Evolutionary conservation across 1,284 basidiomycete genomes (phyloP).

Genomic region (Apiotrichum domesticum): DNA sequence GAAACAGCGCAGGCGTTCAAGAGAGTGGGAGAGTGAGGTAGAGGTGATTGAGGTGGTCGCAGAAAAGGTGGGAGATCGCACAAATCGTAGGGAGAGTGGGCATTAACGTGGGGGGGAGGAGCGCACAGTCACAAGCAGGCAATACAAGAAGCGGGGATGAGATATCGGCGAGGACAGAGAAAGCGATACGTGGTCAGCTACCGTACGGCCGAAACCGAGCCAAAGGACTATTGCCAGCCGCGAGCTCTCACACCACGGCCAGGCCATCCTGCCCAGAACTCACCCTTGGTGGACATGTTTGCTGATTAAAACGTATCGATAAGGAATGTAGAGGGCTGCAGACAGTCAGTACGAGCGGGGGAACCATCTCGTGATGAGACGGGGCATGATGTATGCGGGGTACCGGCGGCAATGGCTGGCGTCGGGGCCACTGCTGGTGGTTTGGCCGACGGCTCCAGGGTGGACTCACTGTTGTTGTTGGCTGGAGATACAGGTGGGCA

Average conservation of each 20-base stretch:
- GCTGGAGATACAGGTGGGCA: neutral
- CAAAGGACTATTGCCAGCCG: too few species aligned
- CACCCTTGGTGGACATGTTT: slow-evolving; percentile 47
- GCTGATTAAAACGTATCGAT: slow-evolving; percentile 4
- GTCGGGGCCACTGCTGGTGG: neutral
- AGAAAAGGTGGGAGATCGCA: too few species aligned
- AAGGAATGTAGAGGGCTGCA: slow-evolving; percentile 5
- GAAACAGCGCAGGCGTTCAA: too few species aligned
- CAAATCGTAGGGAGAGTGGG: too few species aligned
- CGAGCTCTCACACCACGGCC: too few species aligned
- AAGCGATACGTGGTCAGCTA: too few species aligned
- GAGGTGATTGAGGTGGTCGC: neutral
- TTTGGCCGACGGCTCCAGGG: neutral
- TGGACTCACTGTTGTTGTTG: neutral
- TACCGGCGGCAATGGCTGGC: neutral
- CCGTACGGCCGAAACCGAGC: too few species aligned
- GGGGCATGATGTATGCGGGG: neutral
- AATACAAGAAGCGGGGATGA: too few species aligned
- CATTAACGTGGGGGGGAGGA: too few species aligned
- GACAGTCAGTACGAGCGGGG: neutral
- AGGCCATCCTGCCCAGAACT: slow-evolving; percentile 12
- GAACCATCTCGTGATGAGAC: neutral
- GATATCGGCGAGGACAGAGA: too few species aligned
- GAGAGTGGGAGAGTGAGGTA: neutral
- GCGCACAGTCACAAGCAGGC: too few species aligned